Base-by-base conservation (phyloP, 2,329 filamentous ascomycete genomes). In the Rutstroemia sp. region DNA sequence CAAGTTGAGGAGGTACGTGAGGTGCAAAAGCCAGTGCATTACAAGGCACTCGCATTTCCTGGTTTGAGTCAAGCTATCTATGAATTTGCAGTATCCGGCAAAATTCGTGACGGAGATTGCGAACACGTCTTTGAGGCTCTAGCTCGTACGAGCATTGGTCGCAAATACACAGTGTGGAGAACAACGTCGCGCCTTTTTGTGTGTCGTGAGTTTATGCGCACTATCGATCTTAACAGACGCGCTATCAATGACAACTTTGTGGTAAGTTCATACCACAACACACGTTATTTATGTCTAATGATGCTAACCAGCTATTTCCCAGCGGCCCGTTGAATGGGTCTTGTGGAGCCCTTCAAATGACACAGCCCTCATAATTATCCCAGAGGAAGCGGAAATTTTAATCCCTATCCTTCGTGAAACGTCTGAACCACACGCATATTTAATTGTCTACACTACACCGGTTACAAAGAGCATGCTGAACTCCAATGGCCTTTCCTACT, bases 301-400 rank as follows among this genome's bases (percentile, higher is more conserved):
- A 23, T 30, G 30, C 30, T 39, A 34, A 34, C 12, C 30, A 34
- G 7, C 14, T 18, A 39, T 61, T 27, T 56, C 71, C 21, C 50
- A 64, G 62, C 73, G 77, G 1, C 69, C 78, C 0, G 79, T 85
- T 0, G 78, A 83, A 25, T 88, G 82, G 83, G 64, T 88, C 2
- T 67, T 88, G 0, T 86, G 78, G 77, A 80, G 76, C 57, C 61
- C 62, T 0, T n/a, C 61, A 0, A 70, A 71, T 0, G 63, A 79
- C 7, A 76, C 72, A 0, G 84, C 77, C 0, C 59, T 88, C 0
- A 66, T 88, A 2, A 64, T 88, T 1, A 81, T 80, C 27, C 80
- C 83, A 0, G 84, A 88, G 61, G 85, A 88, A 65, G 82, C 77
- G 0, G 81, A 88, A 55, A 47, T 63, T 0, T 60, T 87, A 0